phyloP scores from a whole-genome alignment of 2,329 filamentous ascomycete species.

The Epichloe sibirici region DNA sequence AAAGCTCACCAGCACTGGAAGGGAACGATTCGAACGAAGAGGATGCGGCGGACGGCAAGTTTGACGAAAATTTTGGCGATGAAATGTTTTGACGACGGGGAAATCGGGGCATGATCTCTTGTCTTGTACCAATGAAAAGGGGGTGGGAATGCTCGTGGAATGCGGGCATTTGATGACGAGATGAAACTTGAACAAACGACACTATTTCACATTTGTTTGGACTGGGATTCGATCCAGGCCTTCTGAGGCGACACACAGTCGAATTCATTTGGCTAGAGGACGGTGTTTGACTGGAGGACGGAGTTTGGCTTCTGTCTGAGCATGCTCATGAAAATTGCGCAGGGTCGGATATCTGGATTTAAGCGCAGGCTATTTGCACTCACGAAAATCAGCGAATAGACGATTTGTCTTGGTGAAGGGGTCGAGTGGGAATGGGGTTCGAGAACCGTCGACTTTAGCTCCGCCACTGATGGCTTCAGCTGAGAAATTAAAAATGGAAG shows the following conservation, averaged over 20 bases:
- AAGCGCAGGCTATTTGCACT: not conserved
- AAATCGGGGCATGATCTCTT: not conserved
- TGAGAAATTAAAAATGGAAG: too few relatives aligned
- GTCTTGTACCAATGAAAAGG: not conserved
- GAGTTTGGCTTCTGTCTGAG: not conserved
- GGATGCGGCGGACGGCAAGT: not conserved
- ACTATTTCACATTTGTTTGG: too few relatives aligned
- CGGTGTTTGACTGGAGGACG: not conserved
- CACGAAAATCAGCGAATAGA: too few relatives aligned
- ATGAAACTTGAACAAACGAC: not conserved
- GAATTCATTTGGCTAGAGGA: not conserved
- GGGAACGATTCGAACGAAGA: slow-evolving; percentile 1
- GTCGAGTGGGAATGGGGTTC: too few relatives aligned
- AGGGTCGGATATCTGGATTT: not conserved
- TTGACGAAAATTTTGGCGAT: not conserved
- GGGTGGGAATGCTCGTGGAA: not conserved
- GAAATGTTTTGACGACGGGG: not conserved
- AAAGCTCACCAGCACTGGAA: not conserved
- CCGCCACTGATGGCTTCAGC: too few relatives aligned
- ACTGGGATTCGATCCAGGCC: too few relatives aligned
- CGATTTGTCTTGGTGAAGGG: too few relatives aligned
- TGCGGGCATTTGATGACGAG: not conserved
- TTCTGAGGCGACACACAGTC: not conserved
- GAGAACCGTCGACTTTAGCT: too few relatives aligned
- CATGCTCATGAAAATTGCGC: not conserved